Conservation (phyloP, 2,329 filamentous ascomycete species). For the Bertia moriformis region DNA sequence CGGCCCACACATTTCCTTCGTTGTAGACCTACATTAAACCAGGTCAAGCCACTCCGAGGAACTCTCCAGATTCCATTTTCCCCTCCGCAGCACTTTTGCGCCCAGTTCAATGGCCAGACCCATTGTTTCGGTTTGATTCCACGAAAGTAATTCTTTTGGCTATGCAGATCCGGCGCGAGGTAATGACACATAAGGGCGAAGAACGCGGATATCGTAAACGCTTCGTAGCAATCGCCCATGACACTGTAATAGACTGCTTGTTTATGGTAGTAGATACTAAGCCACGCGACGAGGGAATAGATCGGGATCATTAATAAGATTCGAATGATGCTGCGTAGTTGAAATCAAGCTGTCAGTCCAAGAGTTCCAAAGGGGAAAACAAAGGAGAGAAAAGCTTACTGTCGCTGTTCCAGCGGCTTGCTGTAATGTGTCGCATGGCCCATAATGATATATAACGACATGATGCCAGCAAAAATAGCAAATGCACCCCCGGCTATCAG, state of each 20-base stretch:
- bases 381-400: slow-evolving; percentile 22
- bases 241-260: slow-evolving; percentile 71
- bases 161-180: slow-evolving; percentile 60
- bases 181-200: slow-evolving; percentile 74
- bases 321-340: slow-evolving; percentile 54
- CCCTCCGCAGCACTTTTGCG: slow-evolving; percentile 52
- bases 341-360: neutral
- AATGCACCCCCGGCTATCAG: slow-evolving; percentile 36
- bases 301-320: slow-evolving; percentile 81
- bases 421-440: slow-evolving; percentile 44
- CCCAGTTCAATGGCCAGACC: slow-evolving; percentile 61
- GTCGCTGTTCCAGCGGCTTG: slow-evolving; percentile 42
- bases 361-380: neutral
- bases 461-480: slow-evolving; percentile 28
- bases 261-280: slow-evolving; percentile 61
- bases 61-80: slow-evolving; percentile 55
- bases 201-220: slow-evolving; percentile 76
- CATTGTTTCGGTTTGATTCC: slow-evolving; percentile 53
- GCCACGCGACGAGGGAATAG: slow-evolving; percentile 60
- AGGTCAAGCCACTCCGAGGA: slow-evolving; percentile 70
- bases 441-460: slow-evolving; percentile 37
- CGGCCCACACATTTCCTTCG: no score
- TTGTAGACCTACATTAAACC: slow-evolving; percentile 51
- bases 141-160: slow-evolving; percentile 71
- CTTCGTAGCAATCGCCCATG: slow-evolving; percentile 74